Conservation (phyloP, 2,329 filamentous ascomycete species). For the Curvularia sp. region DNA sequence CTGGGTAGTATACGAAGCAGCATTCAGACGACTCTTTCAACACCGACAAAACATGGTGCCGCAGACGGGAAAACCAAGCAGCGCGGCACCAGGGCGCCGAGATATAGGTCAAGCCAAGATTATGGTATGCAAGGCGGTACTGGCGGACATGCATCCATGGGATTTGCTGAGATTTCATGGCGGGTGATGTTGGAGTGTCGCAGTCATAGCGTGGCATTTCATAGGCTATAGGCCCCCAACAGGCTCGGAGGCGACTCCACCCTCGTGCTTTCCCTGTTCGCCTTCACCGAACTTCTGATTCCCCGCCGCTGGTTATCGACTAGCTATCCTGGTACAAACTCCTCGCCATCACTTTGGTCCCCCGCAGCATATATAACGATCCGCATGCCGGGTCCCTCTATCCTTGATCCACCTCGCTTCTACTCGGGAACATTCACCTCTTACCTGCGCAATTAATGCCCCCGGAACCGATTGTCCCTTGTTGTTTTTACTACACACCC, state of each 20-base stretch:
- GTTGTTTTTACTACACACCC: conserved; percentile 51
- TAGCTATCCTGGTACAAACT: conserved; percentile 11
- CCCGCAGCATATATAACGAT: conserved; percentile 22
- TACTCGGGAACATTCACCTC: conserved; percentile 1
- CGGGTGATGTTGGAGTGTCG: conserved; percentile 16
- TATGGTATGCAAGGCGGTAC: conserved; percentile 10
- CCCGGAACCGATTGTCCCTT: conserved; percentile 38
- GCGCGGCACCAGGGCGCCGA: conserved; percentile 13
- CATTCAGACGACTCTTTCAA: too few species aligned
- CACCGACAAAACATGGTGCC: neutral
- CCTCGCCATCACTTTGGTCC: conserved; percentile 15
- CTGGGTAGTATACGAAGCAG: neutral
- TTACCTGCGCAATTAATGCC: conserved; percentile 50
- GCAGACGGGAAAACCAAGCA: neutral
- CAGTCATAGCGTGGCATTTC: conserved; percentile 27
- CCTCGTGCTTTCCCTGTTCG: conserved; percentile 22
- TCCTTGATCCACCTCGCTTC: conserved; percentile 5
- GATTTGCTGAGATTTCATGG: conserved; percentile 24
- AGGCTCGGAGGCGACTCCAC: conserved; percentile 11
- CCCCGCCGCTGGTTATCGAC: conserved; percentile 24
- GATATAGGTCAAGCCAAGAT: conserved; percentile 8
- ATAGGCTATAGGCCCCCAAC: conserved; percentile 26
- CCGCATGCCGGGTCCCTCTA: conserved; percentile 5
- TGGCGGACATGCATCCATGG: conserved; percentile 17
- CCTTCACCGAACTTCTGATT: conserved; percentile 21